Percentiles rank a stretch among this genome's conserved stretches.
Conservation (phyloP, 1,139 yeast genomes). For the Diutina neorugosa region DNA sequence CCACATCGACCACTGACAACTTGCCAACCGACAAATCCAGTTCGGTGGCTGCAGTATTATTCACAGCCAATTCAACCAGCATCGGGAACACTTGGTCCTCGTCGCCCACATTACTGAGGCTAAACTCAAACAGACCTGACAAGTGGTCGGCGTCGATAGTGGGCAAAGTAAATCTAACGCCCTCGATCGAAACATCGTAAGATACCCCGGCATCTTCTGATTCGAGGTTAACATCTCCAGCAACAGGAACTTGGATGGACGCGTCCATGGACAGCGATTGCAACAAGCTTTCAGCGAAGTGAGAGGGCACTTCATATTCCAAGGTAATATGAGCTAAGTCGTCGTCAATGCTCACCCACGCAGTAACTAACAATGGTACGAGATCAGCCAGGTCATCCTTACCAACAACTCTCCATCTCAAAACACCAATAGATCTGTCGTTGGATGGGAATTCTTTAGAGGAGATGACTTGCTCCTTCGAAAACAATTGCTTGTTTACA, state of each 20-base stretch:
- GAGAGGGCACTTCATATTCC: slow-evolving; percentile 61
- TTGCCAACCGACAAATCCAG: slow-evolving; percentile 29
- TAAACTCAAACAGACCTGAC: slow-evolving; percentile 70
- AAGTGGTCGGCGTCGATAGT: slow-evolving; percentile 38
- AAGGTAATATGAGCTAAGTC: slow-evolving; percentile 63
- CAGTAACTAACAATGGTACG: slow-evolving; percentile 67
- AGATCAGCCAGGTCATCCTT: slow-evolving; percentile 40
- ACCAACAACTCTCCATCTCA: slow-evolving; percentile 77
- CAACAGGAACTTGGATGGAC: slow-evolving; percentile 53
- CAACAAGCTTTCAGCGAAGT: slow-evolving; percentile 18
- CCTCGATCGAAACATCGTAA: slow-evolving; percentile 42
- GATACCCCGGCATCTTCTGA: slow-evolving; percentile 38
- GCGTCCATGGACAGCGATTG: slow-evolving; percentile 35
- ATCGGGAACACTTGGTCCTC: slow-evolving; percentile 91
- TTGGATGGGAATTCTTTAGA: slow-evolving; percentile 87
- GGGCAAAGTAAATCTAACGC: slow-evolving; percentile 44
- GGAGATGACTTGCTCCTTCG: slow-evolving; percentile 44
- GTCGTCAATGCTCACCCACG: slow-evolving; percentile 71
- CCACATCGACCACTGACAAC: slow-evolving; percentile 31
- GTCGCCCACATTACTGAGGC: slow-evolving; percentile 49
- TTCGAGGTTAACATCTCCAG: slow-evolving; percentile 45
- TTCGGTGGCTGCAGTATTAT: slow-evolving; percentile 22
- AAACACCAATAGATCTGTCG: slow-evolving; percentile 80
- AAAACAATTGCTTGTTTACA: slow-evolving; percentile 69
- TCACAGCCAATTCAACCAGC: slow-evolving; percentile 40